Evolutionary conservation across 1,284 basidiomycete species (phyloP), one percentile per base, ranked within the genome.

Genomic region (Sanghuangporus baumii): DNA sequence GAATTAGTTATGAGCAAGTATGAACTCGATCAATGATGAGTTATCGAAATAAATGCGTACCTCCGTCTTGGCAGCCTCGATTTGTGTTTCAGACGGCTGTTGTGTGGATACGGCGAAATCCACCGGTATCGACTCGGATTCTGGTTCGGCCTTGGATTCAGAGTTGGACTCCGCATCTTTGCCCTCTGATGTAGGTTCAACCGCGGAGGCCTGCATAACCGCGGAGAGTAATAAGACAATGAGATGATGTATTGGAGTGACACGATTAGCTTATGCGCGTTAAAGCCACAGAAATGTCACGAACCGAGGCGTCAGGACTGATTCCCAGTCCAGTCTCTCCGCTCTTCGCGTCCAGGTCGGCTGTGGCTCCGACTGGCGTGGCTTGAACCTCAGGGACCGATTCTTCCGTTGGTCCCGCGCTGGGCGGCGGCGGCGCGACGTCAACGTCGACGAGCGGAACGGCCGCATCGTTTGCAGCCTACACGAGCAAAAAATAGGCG

Each of bases 251-350:
- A 31, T 31, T 3, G 26, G 26, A 31, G 26, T 4, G 26, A 31
- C 2, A 4, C 3, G 2, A 31, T 31, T 31, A 31, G 26, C 26
- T 31, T 31, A 31, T 31, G 26, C 26, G 26, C 3, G 2, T 31
- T 31, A 31, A 31, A 31, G 26, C 26, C 26, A 3, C 26, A 4
- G 26, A 3, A 31, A 4, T 3, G 26, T 2, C 3, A 31, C 26
- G 41, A 43, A 43, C 41, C 55, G 62, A 50, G 26, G 56, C 16
- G 20, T 48, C 67, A 64, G 52, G 34, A 38, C 14, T 46, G 41
- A 57, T 26, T 31, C 26, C 55, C 11, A 40, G 43, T n/a, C 18
- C 7, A 6, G 55, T 40, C 26, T 20, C 54, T 55, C 26, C 40
- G 16, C 14, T 38, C 11, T 57, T 46, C 55, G 37, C 4, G 38